Evolutionary conservation across 140 eudicot species (phyloP).

Genomic region (Flaveria floridana): DNA sequence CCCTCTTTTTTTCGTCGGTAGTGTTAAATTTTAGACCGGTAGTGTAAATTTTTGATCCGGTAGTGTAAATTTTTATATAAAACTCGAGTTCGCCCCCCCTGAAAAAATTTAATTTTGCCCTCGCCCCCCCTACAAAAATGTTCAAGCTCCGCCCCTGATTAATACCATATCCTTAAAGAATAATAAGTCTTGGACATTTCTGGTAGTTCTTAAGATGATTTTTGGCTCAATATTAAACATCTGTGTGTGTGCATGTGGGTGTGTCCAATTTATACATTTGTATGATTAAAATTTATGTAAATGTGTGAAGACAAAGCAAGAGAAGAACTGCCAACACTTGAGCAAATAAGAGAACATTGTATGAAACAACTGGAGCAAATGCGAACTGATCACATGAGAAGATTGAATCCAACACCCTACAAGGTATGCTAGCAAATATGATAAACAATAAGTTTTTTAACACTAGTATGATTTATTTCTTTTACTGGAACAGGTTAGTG

Average conservation of each 20-base stretch:
- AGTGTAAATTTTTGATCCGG: too few relatives aligned
- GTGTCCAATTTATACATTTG: neutral
- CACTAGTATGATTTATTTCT: neutral
- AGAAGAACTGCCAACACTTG: constrained; percentile 73
- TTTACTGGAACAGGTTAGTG: constrained; percentile 75
- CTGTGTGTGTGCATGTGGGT: neutral
- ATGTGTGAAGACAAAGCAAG: constrained; percentile 57
- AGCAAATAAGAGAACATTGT: constrained; percentile 72
- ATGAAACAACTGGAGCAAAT: constrained; percentile 82
- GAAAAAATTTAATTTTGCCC: too few relatives aligned
- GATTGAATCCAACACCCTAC: constrained; percentile 97
- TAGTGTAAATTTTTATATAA: too few relatives aligned
- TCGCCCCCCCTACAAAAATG: too few relatives aligned
- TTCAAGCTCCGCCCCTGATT: too few relatives aligned
- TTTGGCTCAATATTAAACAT: neutral
- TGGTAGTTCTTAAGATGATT: too few relatives aligned
- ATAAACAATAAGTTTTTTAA: neutral
- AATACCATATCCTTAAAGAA: too few relatives aligned
- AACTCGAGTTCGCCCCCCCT: too few relatives aligned
- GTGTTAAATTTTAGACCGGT: too few relatives aligned
- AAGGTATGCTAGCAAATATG: constrained; percentile 49
- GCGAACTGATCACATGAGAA: constrained; percentile 98
- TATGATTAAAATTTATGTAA: neutral
- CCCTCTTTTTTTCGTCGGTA: too few relatives aligned
- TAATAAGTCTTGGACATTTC: too few relatives aligned